phyloP scores from a whole-genome alignment of 2,329 filamentous ascomycete genomes.

The Diaporthe aspalathi region DNA sequence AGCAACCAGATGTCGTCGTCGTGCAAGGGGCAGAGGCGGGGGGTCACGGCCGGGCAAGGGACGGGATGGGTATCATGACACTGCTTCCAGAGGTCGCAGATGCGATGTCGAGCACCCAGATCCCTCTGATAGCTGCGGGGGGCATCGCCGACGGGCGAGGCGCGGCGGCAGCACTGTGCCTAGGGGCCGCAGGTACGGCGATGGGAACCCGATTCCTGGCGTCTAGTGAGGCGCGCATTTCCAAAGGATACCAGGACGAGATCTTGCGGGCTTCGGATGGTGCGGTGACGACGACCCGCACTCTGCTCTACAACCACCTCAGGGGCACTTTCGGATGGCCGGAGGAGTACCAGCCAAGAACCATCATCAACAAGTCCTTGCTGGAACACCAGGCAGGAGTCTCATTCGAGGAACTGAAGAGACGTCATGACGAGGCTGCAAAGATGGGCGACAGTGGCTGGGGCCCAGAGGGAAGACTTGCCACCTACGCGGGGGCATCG shows the following conservation, averaged over 20 bases:
- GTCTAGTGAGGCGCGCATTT: constrained; percentile 52
- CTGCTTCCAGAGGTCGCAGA: constrained; percentile 63
- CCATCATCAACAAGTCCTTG: constrained; percentile 54
- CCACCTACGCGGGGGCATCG: constrained; percentile 61
- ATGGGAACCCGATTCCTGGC: constrained; percentile 75
- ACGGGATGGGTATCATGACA: constrained; percentile 58
- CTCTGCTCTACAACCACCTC: constrained; percentile 57
- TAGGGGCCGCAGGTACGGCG: constrained; percentile 65
- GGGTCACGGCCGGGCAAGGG: constrained; percentile 60
- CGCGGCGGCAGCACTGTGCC: constrained; percentile 58
- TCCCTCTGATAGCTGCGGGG: constrained; percentile 63
- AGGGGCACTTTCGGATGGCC: constrained; percentile 58
- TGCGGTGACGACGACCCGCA: constrained; percentile 53
- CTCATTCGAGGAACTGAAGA: constrained; percentile 58
- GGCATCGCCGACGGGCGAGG: constrained; percentile 65
- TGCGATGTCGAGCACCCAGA: constrained; percentile 48
- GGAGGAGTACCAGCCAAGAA: constrained; percentile 53
- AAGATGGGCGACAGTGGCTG: constrained; percentile 57
- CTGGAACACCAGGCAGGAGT: constrained; percentile 50
- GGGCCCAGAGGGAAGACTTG: constrained; percentile 60
- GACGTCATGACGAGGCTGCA: constrained; percentile 53
- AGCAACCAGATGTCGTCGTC: constrained; percentile 61
- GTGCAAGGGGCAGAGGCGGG: constrained; percentile 66
- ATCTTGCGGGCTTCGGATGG: constrained; percentile 55
- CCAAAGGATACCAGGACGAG: constrained; percentile 55